A percentile compares a stretch with the other conserved stretches of the same genome.
phyloP scores from a whole-genome alignment of 1,284 basidiomycete genomes.

The Pisolithus thermaeus region DNA sequence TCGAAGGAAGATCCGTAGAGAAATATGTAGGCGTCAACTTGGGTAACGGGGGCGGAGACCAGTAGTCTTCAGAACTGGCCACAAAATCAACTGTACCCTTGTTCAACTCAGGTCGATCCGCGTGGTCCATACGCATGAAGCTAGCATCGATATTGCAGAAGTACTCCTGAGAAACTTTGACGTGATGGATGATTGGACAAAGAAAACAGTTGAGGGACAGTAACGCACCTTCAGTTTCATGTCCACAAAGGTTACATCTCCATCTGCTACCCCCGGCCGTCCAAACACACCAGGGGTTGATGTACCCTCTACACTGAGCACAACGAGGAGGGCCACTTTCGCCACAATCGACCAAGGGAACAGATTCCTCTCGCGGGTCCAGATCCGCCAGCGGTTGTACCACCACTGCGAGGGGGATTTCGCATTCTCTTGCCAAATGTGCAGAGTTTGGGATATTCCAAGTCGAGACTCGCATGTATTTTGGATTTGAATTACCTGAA shows the following conservation, averaged over 20 bases:
- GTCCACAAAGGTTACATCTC: slow-evolving; percentile 90
- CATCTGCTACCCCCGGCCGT: slow-evolving; percentile 81
- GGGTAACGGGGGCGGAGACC: slow-evolving; percentile 68
- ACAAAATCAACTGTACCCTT: slow-evolving; percentile 91
- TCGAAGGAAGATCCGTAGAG: slow-evolving; percentile 40
- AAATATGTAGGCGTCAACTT: slow-evolving; percentile 49
- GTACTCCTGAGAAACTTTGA: slow-evolving; percentile 72
- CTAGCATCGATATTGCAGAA: slow-evolving; percentile 84
- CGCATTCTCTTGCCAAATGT: slow-evolving; percentile 76
- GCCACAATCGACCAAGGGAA: slow-evolving; percentile 73
- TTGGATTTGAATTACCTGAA: slow-evolving; percentile 73
- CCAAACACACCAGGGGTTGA: slow-evolving; percentile 95
- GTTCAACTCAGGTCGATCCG: slow-evolving; percentile 81
- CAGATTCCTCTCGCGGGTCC: slow-evolving; percentile 73
- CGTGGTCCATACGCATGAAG: slow-evolving; percentile 78
- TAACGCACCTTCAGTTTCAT: slow-evolving; percentile 71
- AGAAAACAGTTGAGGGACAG: not conserved
- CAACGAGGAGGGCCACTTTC: slow-evolving; percentile 81
- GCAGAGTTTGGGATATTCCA: slow-evolving; percentile 83
- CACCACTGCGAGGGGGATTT: slow-evolving; percentile 79
- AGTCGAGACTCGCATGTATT: slow-evolving; percentile 83
- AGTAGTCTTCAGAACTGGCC: slow-evolving; percentile 78
- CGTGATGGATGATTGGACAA: slow-evolving; percentile 2
- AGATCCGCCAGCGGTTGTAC: slow-evolving; percentile 90
- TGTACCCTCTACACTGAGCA: slow-evolving; percentile 81